Base-by-base conservation (phyloP, 164 flowering plant species). In the Pachysandra terminalis region DNA sequence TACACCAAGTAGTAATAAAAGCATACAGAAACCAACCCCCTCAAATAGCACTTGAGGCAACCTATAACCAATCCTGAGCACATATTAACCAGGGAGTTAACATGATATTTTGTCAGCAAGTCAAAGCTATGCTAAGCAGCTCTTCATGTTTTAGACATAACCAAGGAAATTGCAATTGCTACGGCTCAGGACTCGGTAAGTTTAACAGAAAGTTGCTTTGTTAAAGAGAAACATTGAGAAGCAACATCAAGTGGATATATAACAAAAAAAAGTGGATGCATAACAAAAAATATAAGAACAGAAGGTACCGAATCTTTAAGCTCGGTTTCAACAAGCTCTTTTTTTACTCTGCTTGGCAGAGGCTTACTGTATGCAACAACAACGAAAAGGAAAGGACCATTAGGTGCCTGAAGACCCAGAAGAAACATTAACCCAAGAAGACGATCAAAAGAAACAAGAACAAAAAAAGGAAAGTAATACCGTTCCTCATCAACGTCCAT, bases 401-500 rank as follows among this genome's bases (percentile, higher is more conserved):
- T 32, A 32, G 37, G 5, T 32, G 37, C 37, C 3, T 3, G 37
- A 32, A 3, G 37, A 32, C 37, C 37, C 37, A 45, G 17, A 5
- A 45, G 51, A 45, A 45, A 45, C 17, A 12, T 45, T 15, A 45
- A 10, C 45, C 10, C 45, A 40, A 40, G 10, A 0, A 19, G 63
- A 40, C 19, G n/a, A 56, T 25, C 2, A 56, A 45, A 32, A 24
- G 19, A 32, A 54, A 53, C 23, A 27, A 49, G 16, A 51, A 55
- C 48, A 19, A 22, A 59, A 5, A 55, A 37, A 22, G 28, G 9
- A 28, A 48, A 59, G 45, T 2, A 49, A 56, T 79, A 84, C 89
- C 82, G 75, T 22, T 84, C 85, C 60, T 83, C 84, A 65, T 85
- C 88, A 66, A 83, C 65, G 21, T 89, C 90, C 85, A 84, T 82